These are phyloP conservation scores for Apiospora saccharicola DNA, from an alignment of 2,329 filamentous ascomycete species.

Conservation along the genomic window DNA sequence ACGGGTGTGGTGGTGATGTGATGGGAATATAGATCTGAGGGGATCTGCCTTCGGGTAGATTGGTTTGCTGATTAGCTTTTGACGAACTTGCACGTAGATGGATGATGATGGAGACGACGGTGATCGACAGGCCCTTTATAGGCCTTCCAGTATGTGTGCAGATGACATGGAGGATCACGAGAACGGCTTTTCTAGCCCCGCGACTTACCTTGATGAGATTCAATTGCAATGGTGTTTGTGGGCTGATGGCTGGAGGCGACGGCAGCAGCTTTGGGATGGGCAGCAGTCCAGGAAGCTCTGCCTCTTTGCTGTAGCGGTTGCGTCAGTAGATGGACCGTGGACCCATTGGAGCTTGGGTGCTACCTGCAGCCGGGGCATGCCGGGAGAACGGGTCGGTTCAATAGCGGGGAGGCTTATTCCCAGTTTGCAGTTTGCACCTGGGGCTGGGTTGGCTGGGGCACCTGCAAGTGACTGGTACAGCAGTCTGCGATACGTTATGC, in stretches of 20 bases:
- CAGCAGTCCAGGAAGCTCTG: constrained; percentile 13
- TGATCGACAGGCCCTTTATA: background rate
- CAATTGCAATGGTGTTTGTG: constrained; percentile 20
- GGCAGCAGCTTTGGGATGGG: constrained; percentile 20
- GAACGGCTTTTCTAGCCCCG: background rate
- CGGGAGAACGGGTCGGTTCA: constrained; percentile 13
- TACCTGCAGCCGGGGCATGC: constrained; percentile 17
- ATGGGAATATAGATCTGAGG: constrained; percentile 23
- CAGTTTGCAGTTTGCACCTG: background rate
- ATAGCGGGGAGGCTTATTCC: constrained; percentile 16
- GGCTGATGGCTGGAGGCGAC: constrained; percentile 21
- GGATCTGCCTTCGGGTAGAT: constrained; percentile 17
- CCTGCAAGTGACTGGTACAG: too few species aligned
- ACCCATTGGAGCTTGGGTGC: constrained; percentile 14
- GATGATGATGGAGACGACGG: background rate
- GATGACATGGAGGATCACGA: constrained; percentile 10
- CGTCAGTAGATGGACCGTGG: constrained; percentile 11
- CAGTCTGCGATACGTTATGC: background rate
- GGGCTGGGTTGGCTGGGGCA: background rate
- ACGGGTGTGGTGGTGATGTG: constrained; percentile 38
- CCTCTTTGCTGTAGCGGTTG: background rate
- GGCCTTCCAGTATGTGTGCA: background rate
- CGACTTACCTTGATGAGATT: constrained; percentile 16
- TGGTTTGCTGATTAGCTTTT: constrained; percentile 11
- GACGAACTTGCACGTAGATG: background rate